A percentile compares a stretch with the other conserved stretches of the same genome.
Evolutionary conservation across 148 eudicot species (phyloP).

Genomic region (Nepenthes mirabilis): DNA sequence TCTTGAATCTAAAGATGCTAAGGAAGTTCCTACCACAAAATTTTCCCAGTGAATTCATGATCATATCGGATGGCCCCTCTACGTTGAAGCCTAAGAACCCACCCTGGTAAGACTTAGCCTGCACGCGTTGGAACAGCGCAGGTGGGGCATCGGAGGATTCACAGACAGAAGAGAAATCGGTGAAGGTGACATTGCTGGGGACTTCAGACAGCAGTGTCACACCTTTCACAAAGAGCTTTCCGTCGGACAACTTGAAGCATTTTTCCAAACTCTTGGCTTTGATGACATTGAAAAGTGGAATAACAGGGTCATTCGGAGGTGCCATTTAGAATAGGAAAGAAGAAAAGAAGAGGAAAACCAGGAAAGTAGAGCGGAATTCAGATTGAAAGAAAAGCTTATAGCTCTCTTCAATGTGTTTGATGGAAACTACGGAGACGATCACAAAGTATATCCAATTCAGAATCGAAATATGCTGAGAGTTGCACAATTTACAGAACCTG

Average conservation of each 20-base stretch:
- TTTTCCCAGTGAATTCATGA: slow-evolving; percentile 38
- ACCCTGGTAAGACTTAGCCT: slow-evolving; percentile 26
- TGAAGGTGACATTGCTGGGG: slow-evolving; percentile 39
- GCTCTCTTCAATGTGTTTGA: no score
- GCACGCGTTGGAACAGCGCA: slow-evolving; percentile 27
- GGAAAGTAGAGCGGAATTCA: no score
- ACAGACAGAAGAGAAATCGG: slow-evolving; percentile 31
- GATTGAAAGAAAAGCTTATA: no score
- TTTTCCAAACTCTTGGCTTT: slow-evolving; percentile 13
- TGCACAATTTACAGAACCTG: no score
- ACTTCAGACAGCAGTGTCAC: slow-evolving; percentile 35
- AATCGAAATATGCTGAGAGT: no score
- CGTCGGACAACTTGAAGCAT: slow-evolving; percentile 25
- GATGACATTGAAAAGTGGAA: slow-evolving; percentile 6
- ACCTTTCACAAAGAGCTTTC: slow-evolving; percentile 31
- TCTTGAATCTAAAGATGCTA: slow-evolving; percentile 62
- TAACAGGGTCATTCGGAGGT: slow-evolving; percentile 35
- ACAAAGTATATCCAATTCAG: no score
- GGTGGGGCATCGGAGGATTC: slow-evolving; percentile 35
- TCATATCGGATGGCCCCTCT: slow-evolving; percentile 23
- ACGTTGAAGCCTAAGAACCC: slow-evolving; percentile 53
- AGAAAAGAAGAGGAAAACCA: background rate
- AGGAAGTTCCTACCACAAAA: slow-evolving; percentile 38
- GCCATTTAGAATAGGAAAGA: slow-evolving; percentile 24
- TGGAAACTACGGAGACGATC: no score